phyloP scores from a whole-genome alignment of 352 stramenopile genomes.

The Phytopythium oedochilum region DNA sequence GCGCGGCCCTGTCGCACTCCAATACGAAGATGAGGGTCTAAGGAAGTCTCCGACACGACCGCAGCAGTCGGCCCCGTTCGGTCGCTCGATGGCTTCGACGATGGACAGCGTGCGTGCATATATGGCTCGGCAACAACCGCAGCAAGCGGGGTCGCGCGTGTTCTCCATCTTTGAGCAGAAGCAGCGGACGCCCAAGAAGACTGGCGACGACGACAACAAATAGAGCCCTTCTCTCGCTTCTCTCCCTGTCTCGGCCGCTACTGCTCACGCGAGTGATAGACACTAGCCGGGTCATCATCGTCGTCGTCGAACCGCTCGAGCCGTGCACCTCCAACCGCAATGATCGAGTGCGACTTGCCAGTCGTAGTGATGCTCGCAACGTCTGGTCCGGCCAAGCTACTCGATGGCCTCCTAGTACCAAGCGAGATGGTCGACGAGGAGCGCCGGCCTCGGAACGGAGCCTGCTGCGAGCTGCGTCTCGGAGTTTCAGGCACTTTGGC shows the following conservation, averaged over 20 bases:
- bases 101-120: constrained; percentile 28
- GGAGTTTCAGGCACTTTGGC: neutral
- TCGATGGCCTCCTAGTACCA: neutral
- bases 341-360: constrained; percentile 4
- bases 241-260: neutral
- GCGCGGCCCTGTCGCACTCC: constrained; percentile 18
- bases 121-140: constrained; percentile 17
- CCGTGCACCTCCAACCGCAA: constrained; percentile 4
- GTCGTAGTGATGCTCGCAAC: neutral
- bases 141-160: constrained; percentile 4
- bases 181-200: neutral
- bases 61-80: neutral
- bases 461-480: neutral
- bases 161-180: constrained; percentile 8
- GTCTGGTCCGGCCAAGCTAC: neutral
- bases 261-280: neutral
- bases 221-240: neutral
- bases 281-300: neutral
- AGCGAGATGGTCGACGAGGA: neutral
- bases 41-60: neutral
- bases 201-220: neutral
- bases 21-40: constrained; percentile 29
- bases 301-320: constrained; percentile 17
- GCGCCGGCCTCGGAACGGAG: neutral
- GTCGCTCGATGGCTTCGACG: constrained; percentile 11